A percentile compares a stretch with the other conserved stretches of the same genome.
These are phyloP conservation scores for Thelonectria blattea DNA, from an alignment of 2,329 filamentous ascomycete genomes.

Conservation along the genomic window DNA sequence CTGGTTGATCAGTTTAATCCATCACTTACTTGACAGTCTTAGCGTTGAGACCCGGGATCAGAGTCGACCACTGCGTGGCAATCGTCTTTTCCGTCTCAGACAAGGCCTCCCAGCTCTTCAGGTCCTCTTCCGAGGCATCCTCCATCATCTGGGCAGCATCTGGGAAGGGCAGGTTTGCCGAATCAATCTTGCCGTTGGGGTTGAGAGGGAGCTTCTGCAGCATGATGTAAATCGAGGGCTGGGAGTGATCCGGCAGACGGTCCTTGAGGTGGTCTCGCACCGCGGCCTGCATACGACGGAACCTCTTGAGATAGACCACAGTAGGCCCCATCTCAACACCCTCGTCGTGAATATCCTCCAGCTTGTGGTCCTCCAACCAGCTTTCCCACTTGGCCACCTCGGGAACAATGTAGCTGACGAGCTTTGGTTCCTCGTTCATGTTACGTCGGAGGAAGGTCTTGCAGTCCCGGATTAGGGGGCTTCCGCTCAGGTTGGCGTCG, in stretches of 20 bases:
- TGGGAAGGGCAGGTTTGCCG: constrained; percentile 78
- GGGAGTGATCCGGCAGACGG: constrained; percentile 43
- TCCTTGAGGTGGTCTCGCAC: constrained; percentile 40
- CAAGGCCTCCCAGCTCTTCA: constrained; percentile 59
- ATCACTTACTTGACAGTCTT: constrained; percentile 59
- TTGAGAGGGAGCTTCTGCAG: constrained; percentile 67
- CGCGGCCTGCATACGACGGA: constrained; percentile 54
- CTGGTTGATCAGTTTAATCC: background rate
- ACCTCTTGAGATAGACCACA: constrained; percentile 52
- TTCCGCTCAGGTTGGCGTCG: constrained; percentile 78
- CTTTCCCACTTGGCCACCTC: constrained; percentile 68
- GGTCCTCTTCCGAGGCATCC: constrained; percentile 44
- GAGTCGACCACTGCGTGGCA: constrained; percentile 70
- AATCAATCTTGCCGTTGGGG: constrained; percentile 82
- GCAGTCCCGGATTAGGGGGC: constrained; percentile 80
- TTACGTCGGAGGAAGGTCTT: constrained; percentile 73
- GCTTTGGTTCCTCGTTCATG: constrained; percentile 69
- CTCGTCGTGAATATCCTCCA: constrained; percentile 62
- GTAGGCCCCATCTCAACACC: constrained; percentile 53
- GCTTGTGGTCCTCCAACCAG: constrained; percentile 64
- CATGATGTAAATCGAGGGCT: constrained; percentile 39
- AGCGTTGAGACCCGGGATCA: constrained; percentile 70
- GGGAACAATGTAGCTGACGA: constrained; percentile 91
- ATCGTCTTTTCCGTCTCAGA: constrained; percentile 48
- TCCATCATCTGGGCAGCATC: constrained; percentile 70